phyloP scores from a whole-genome alignment of 2,329 filamentous ascomycete species.

The Aspergillus sp. region DNA sequence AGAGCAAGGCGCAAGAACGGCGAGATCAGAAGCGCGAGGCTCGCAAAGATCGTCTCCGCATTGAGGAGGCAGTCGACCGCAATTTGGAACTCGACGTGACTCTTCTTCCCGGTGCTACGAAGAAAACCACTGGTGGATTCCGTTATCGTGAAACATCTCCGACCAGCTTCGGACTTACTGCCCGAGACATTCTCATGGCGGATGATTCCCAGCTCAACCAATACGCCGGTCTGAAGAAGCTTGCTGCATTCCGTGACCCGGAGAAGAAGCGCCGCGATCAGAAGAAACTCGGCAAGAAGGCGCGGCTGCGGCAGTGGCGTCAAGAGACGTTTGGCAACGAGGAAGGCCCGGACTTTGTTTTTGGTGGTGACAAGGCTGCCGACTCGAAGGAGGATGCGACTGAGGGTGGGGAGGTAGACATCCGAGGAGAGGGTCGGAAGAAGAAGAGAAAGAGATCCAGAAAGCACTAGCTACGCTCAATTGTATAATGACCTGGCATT shows the following conservation, averaged over 20 bases:
- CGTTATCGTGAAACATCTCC: slow-evolving; percentile 94
- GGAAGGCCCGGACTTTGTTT: slow-evolving; percentile 46
- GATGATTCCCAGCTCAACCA: slow-evolving; percentile 83
- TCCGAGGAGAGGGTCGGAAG: slow-evolving; percentile 37
- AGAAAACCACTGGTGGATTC: slow-evolving; percentile 61
- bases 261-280: slow-evolving; percentile 88
- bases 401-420: slow-evolving; percentile 38
- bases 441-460: slow-evolving; percentile 48
- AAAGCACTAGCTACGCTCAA: slow-evolving; percentile 34
- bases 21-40: slow-evolving; percentile 66
- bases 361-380: slow-evolving; percentile 24
- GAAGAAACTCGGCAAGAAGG: slow-evolving; percentile 91
- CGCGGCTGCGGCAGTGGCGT: slow-evolving; percentile 82
- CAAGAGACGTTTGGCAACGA: slow-evolving; percentile 65
- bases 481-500: background rate
- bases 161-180: slow-evolving; percentile 81
- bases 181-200: slow-evolving; percentile 87
- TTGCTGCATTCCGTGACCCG: slow-evolving; percentile 81
- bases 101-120: slow-evolving; percentile 54
- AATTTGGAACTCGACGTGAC: slow-evolving; percentile 72
- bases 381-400: slow-evolving; percentile 21
- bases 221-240: slow-evolving; percentile 91
- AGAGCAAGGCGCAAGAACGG: slow-evolving; percentile 50
- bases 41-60: slow-evolving; percentile 76
- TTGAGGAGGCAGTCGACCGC: slow-evolving; percentile 82